These are phyloP conservation scores for Ilyonectria destructans DNA, from an alignment of 2,329 filamentous ascomycete genomes.

Conservation along the genomic window DNA sequence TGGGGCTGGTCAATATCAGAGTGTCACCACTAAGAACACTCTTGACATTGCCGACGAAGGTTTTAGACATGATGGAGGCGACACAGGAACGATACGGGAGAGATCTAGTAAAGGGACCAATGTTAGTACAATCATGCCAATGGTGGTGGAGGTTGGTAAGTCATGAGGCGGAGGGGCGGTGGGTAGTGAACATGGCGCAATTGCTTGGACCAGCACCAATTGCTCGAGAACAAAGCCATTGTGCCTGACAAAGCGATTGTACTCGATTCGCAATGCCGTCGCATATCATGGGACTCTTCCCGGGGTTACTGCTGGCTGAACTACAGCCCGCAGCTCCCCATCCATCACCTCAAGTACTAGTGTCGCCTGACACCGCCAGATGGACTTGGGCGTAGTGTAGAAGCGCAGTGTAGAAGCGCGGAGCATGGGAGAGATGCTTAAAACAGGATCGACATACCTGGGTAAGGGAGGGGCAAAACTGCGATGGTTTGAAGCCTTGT, in stretches of 20 bases:
- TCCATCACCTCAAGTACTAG: conserved; percentile 2
- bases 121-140: conserved; percentile 36
- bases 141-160: background rate
- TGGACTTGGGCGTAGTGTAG: conserved; percentile 16
- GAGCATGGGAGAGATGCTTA: background rate
- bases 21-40: conserved; percentile 96
- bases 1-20: conserved; percentile 84
- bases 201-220: background rate
- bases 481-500: conserved; percentile 39
- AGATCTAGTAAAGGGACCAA: conserved; percentile 37
- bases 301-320: conserved; percentile 21
- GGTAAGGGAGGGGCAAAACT: conserved; percentile 22
- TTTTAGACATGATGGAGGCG: conserved; percentile 64
- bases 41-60: conserved; percentile 85
- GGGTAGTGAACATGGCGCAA: background rate
- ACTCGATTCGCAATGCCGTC: background rate
- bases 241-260: background rate
- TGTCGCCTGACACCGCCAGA: conserved; percentile 41
- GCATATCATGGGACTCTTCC: background rate
- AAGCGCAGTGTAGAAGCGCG: background rate
- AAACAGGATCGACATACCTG: conserved; percentile 43
- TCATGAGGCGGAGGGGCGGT: background rate
- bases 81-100: conserved; percentile 40
- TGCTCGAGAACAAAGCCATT: background rate
- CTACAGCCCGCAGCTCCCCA: conserved; percentile 36